Evolutionary conservation across 1,284 basidiomycete species (phyloP), one percentile per base, ranked within the genome.

Genomic region (Pulchroboletus neoregius): DNA sequence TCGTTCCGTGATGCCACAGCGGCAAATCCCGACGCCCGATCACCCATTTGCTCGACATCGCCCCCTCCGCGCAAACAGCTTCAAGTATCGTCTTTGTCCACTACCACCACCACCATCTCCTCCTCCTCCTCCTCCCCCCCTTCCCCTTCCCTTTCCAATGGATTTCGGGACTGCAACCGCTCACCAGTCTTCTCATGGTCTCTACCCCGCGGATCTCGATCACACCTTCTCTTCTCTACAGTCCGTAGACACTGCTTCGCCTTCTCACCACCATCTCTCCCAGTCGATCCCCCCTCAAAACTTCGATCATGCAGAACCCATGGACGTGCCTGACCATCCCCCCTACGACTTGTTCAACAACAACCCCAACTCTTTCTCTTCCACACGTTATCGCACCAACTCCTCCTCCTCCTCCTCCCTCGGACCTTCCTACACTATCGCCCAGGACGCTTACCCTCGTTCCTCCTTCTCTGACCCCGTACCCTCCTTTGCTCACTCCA

Each of bases 351-450:
- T 85, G 46, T 84, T 85, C 65, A 71, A 74, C 49, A 71, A 70
- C 58, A 68, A 72, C 30, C 59, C 66, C 43, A 62, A 55, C 59
- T 70, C 76, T 8, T 81, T 80, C 62, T 69, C 71, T 45, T 73
- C 77, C 47, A 72, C 76, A 50, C 71, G 82, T 56, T 84, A 84
- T 68, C 78, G 82, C 50, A 71, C 78, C 39, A 82, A 81, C 68
- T 79, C 78, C 37, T 80, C 82, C 39, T 82, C 83, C 0, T 79
- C 81, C 16, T 80, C 82, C 6, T 81, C 80, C 23, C 69, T 82
- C 20, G 72, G 68, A 12, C 79, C 75, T 27, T 66, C 65, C 54
- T 84, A 81, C 58, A 61, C 61, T 41, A 71, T 83, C 48, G 65
- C 70, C 49, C 70, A 74, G 37, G 81, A 87, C 51, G 67, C 85